A percentile compares a stretch with the other conserved stretches of the same genome.
Evolutionary conservation across 306 rosid genomes (phyloP).

Genomic region (Pyrus bretschneideri): DNA sequence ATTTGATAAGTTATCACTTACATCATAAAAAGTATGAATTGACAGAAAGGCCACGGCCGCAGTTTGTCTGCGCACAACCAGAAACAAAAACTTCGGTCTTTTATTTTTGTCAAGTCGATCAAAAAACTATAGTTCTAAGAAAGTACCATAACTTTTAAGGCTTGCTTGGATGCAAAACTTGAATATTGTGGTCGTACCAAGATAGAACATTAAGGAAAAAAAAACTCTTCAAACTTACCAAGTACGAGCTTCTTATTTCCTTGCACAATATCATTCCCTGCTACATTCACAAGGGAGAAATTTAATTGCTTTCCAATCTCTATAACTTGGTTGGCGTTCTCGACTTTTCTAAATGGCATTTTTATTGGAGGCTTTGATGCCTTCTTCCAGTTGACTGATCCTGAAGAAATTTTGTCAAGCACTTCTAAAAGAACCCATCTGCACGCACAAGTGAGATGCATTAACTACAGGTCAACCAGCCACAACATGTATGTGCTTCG

Average conservation of each 20-base stretch:
- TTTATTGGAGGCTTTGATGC: conserved; percentile 96
- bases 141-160: neutral
- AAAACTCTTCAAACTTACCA: conserved; percentile 42
- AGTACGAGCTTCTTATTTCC: conserved; percentile 96
- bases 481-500: neutral
- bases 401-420: conserved; percentile 84
- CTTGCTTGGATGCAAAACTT: neutral
- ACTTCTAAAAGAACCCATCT: conserved; percentile 98
- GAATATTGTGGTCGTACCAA: neutral
- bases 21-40: neutral
- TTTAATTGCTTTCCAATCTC: conserved; percentile 75
- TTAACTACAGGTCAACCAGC: conserved; percentile 20
- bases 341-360: conserved; percentile 98
- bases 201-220: neutral
- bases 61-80: neutral
- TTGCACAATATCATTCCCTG: conserved; percentile 96
- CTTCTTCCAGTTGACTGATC: conserved; percentile 92
- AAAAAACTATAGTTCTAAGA: neutral
- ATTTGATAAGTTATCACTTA: conserved; percentile 4
- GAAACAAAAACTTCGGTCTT: neutral
- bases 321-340: conserved; percentile 96
- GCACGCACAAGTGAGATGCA: conserved; percentile 15
- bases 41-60: neutral
- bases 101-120: neutral
- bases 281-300: conserved; percentile 89